Evolutionary conservation across 148 eudicot genomes (phyloP), one percentile per base, ranked within the genome.

Genomic region (Fallopia convolvulus): DNA sequence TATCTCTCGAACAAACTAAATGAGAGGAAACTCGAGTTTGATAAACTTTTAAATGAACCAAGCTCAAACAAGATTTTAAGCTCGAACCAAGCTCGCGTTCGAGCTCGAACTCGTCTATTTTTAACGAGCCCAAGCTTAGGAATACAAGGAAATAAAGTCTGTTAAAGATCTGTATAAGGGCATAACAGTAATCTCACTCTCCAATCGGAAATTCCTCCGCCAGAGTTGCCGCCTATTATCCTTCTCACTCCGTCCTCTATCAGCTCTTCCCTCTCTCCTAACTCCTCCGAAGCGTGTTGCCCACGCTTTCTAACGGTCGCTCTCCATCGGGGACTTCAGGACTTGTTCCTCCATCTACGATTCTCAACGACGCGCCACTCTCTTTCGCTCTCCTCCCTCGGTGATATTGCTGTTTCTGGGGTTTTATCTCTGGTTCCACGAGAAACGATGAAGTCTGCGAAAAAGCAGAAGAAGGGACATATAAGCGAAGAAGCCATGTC

Each of bases 401-500:
- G 47, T 23, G 55, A 11, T 3, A 44, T 9, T 72, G 13, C 33
- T 44, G 3, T 73, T 46, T 44, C 55, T 73, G 46, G 75, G 75
- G 75, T 73, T 73, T 73, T 9, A 70, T 14, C 20, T 70, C 46
- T 36, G 73, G 12, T 36, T 70, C 44, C 44, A 70, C 23, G 12
- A 36, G 42, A 40, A 40, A n/a, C 55, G 33, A 73, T 73, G 75
- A 23, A 73, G 32, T 46, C 75, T 26, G 55, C 75, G 32, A 73
- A 73, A 12, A 86, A 79, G 81, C 81, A 55, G 20, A 88, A 82
- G 78, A 88, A 80, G 84, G 83, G 77, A 15, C 26, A 74, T 8
- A 71, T 93, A 65, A 84, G 75, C 50, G 97, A 93, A 85, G 88
- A 83, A 72, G 88, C 87, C 46, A 70, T 83, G 58, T 82, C 87